Percentiles rank a stretch among this genome's conserved stretches.
phyloP scores from a whole-genome alignment of 2,329 filamentous ascomycete genomes.

The Ophiostoma himal-ulmi region DNA sequence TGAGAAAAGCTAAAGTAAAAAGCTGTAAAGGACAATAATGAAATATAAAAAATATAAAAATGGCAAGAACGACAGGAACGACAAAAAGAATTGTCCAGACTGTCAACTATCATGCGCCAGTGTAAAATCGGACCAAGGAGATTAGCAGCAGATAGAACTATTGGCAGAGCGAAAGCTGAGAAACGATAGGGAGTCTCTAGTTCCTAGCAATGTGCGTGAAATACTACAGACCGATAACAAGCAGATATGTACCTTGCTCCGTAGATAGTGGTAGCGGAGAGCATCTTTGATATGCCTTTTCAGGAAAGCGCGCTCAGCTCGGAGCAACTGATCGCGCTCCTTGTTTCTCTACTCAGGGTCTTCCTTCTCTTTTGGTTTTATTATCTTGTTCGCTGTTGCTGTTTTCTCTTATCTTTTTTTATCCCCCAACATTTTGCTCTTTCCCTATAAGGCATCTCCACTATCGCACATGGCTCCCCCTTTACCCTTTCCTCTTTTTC shows the following conservation, averaged over 20 bases:
- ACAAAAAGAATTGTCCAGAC: background rate
- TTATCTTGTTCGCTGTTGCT: background rate
- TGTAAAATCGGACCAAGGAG: background rate
- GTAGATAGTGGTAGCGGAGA: conserved; percentile 15
- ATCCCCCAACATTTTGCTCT: background rate
- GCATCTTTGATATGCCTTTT: conserved; percentile 3
- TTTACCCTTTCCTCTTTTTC: background rate
- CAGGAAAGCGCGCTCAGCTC: conserved; percentile 14
- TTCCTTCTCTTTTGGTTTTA: background rate
- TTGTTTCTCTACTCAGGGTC: background rate
- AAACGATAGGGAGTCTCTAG: background rate
- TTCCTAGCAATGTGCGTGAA: conserved; percentile 15
- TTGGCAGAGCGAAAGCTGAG: background rate
- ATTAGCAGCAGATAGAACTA: conserved; percentile 11
- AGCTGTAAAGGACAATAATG: too few relatives aligned
- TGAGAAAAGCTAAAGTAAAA: background rate
- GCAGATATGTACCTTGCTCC: background rate
- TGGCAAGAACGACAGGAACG: background rate
- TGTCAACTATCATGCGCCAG: background rate
- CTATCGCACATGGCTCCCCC: background rate
- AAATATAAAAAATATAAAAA: background rate
- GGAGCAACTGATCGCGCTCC: background rate
- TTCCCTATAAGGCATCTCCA: background rate
- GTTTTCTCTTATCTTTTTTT: background rate
- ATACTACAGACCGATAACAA: background rate